These are phyloP conservation scores for Cryptosporidium muris DNA, from an alignment of 169 alveolate genomes.

Conservation along the genomic window DNA sequence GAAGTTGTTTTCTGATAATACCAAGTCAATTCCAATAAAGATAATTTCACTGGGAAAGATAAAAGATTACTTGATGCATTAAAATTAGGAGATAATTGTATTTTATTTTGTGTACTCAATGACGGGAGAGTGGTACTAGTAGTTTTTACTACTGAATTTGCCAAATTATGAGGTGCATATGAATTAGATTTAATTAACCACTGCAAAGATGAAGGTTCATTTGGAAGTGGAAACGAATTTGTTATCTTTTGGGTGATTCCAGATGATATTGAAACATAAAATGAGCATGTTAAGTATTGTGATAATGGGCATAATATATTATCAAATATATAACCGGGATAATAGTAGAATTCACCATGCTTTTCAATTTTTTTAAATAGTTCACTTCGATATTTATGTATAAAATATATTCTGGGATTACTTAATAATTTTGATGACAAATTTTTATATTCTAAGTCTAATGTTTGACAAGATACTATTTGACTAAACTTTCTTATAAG, in stretches of 20 bases:
- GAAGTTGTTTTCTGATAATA: slow-evolving; percentile 30
- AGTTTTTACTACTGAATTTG: neutral
- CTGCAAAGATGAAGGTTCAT: neutral
- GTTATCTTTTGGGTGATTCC: slow-evolving; percentile 62
- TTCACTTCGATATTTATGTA: neutral
- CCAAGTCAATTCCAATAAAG: slow-evolving; percentile 63
- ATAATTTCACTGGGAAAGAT: slow-evolving; percentile 31
- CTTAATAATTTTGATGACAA: neutral
- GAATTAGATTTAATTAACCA: neutral
- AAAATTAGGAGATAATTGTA: neutral
- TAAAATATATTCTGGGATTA: neutral
- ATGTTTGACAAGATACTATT: slow-evolving; percentile 10
- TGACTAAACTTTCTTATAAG: slow-evolving; percentile 15
- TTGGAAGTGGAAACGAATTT: neutral
- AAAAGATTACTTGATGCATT: neutral
- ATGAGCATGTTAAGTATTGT: slow-evolving; percentile 61
- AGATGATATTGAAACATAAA: slow-evolving; percentile 57
- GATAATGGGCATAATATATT: slow-evolving; percentile 37
- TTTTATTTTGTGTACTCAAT: slow-evolving; percentile 7
- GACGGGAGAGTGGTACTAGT: neutral
- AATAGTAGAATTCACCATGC: slow-evolving; percentile 34
- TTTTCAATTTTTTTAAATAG: neutral
- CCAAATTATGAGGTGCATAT: slow-evolving; percentile 48
- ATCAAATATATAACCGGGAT: slow-evolving; percentile 57
- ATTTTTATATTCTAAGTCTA: slow-evolving; percentile 22